Base-by-base conservation (phyloP, 805 yeast species). In the Limtongozyma cylindracea region DNA sequence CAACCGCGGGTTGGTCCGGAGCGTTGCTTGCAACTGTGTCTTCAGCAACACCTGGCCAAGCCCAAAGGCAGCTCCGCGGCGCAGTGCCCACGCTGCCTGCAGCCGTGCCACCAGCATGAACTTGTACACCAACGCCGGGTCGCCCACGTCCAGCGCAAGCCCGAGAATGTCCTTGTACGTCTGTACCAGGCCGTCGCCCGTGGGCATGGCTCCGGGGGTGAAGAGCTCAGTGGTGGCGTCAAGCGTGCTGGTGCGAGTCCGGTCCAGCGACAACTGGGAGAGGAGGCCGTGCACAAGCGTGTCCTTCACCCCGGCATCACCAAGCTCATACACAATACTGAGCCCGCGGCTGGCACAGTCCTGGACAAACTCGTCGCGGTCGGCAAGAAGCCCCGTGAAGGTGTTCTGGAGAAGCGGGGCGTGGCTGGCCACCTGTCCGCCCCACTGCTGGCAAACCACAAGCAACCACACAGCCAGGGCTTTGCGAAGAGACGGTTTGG, bases 31-130 rank as follows among this genome's bases (percentile, higher is more conserved):
- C 22, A 84, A 48, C 27, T 73, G 67, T 0, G 82, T 55, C 33
- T 74, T 76, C 2, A 92, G 70, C 39, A 84, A 47, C 20, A 84
- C 69, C 1, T 77, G 67, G 7, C 93, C 84, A 17, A 84, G 51
- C 0, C 96, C 95, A 47, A 76, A 84, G 0, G 96, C 96, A 34
- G 80, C 66, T 23, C 96, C 98, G 31, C 74, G 76, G 38, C 92
- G 55, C 0, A 94, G 74, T 1, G 91, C 62, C 98, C 98, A 84
- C 11, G 82, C 44, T 0, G 88, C 67, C 0, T 93, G 76, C 23
- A 69, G 70, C 29, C 76, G 70, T 0, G 95, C 91, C 25, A 84
- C 47, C 0, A 92, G 67, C 94, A 84, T 78, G 39, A 84, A 84
- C 37, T 78, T 76, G 44, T 84, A 84, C 4, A 84, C 94, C 30